Base-by-base conservation (phyloP, 108 stramenopile species). In the Stephanodiscus triporus region DNA sequence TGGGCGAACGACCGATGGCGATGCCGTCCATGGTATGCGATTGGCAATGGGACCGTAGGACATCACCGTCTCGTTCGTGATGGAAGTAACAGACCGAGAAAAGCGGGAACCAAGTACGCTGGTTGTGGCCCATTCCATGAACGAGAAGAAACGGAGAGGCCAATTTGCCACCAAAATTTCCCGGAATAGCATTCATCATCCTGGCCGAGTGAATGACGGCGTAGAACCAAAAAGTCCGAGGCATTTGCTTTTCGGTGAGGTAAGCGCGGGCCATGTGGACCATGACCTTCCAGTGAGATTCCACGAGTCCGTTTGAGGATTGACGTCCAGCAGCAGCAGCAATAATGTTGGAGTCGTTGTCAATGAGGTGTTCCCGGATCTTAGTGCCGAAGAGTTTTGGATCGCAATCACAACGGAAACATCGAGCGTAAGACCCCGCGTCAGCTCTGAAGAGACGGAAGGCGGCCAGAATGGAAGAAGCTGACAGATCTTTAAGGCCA, bases 341-440 rank as follows among this genome's bases (percentile, higher is more conserved):
- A 7, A 34, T 5, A 34, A 34, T 5, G 2, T 5, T 34, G 2
- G 32, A 34, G 5, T 34, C 5, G 32, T 34, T 34, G 32, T 34
- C 32, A 5, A 34, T 34, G 32, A 34, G 32, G 32, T 34, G 32
- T 2, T 34, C 32, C 32, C 32, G 32, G 5, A 34, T 34, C 32
- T 34, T 34, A 5, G n/a, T n/a, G n/a, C n/a, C 32, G 4, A 73
- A 53, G 0, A 64, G 29, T 24, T 73, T 73, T 14, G 50, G 36
- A 45, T 73, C 72, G 24, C 62, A 73, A 40, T 73, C 72, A 1
- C 55, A 26, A 37, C 63, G 72, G 40, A 64, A 73, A 6, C 24
- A 27, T 8, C 34, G 29, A 20, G 72, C 61, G 6, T 65, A 24
- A 0, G 42, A 14, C 0, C 63, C 72, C 2, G 63, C 72, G 4